These are phyloP conservation scores for Suhomyces vadensis DNA, from an alignment of 805 yeast genomes.

Conservation along the genomic window DNA sequence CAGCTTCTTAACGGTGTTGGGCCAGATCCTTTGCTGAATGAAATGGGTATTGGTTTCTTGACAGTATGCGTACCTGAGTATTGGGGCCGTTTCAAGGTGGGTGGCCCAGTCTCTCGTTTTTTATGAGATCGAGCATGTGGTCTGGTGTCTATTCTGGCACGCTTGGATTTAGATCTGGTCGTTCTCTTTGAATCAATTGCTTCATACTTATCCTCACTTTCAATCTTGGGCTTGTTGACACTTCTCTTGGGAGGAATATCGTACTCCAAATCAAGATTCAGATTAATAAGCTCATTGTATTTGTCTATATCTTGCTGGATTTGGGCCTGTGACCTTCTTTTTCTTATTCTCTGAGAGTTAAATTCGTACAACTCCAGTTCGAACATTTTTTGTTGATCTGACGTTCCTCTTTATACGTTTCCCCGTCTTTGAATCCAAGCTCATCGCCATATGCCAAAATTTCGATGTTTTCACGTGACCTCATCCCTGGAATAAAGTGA, in stretches of 20 bases:
- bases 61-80: background rate
- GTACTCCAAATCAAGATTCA: conserved; percentile 19
- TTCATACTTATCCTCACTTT: background rate
- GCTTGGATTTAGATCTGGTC: background rate
- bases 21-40: background rate
- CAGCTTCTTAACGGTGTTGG: background rate
- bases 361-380: background rate
- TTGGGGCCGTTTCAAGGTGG: conserved; percentile 1
- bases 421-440: background rate
- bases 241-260: conserved; percentile 30
- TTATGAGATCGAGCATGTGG: background rate
- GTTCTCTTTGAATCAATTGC: background rate
- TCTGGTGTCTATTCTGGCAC: background rate
- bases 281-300: conserved; percentile 19
- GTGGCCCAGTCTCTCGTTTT: background rate
- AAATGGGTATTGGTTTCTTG: background rate
- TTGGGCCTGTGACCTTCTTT: conserved; percentile 10
- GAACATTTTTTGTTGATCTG: background rate
- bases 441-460: background rate
- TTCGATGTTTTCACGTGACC: conserved; percentile 12
- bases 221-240: background rate
- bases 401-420: background rate
- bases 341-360: conserved; percentile 1
- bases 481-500: conserved; percentile 2
- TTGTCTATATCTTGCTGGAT: conserved; percentile 19